phyloP scores from a whole-genome alignment of 2,329 filamentous ascomycete species.

The Exophiala sideris region DNA sequence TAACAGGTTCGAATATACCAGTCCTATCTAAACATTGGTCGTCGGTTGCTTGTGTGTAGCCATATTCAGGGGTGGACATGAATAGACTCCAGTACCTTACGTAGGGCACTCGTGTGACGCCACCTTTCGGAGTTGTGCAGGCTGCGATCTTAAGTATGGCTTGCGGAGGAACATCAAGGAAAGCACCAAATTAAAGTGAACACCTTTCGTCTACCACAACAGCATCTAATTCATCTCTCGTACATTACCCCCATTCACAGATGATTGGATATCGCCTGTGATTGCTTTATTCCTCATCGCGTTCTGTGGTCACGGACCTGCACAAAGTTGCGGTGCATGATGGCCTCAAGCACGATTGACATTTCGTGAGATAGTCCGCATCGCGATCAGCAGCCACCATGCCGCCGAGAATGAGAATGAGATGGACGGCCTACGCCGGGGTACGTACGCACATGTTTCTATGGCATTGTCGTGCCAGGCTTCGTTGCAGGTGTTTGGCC shows the following conservation, averaged over 20 bases:
- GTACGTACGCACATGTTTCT: slow-evolving; percentile 36
- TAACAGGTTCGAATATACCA: too few relatives aligned
- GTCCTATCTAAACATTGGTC: too few relatives aligned
- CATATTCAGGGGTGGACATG: too few relatives aligned
- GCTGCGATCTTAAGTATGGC: background rate
- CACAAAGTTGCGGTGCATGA: slow-evolving; percentile 4
- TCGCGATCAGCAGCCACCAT: slow-evolving; percentile 8
- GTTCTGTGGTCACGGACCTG: background rate
- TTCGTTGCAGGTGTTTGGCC: background rate
- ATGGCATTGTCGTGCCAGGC: background rate
- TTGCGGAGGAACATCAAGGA: slow-evolving; percentile 13
- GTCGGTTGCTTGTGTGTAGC: too few relatives aligned
- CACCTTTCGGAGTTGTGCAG: background rate
- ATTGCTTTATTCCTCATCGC: background rate
- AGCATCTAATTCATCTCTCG: background rate
- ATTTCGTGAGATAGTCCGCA: background rate
- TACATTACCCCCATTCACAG: background rate
- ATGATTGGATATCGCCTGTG: too few relatives aligned
- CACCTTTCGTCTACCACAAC: slow-evolving; percentile 11
- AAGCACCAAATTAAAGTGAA: slow-evolving; percentile 13
- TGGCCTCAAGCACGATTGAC: slow-evolving; percentile 6
- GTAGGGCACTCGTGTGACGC: slow-evolving; percentile 4
- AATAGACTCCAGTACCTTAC: background rate
- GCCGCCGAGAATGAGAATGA: slow-evolving; percentile 37
- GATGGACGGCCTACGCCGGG: slow-evolving; percentile 51